phyloP scores from a whole-genome alignment of 73 alveolate species.

The Blepharisma stoltei region DNA sequence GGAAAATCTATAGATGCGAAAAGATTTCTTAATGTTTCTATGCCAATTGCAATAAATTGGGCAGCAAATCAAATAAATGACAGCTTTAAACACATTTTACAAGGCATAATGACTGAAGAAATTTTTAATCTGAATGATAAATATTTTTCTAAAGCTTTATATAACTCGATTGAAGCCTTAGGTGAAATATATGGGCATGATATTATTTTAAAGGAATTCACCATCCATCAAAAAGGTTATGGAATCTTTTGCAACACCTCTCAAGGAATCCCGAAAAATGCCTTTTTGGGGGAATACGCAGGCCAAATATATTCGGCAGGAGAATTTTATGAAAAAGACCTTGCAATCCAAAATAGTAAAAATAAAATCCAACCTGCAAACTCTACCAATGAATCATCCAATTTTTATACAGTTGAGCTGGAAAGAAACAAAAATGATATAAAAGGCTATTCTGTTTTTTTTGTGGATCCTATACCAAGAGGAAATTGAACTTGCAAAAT shows the following conservation, averaged over 20 bases:
- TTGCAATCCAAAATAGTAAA: conserved; percentile 77
- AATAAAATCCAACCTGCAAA: conserved; percentile 46
- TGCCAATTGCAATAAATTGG: conserved; percentile 68
- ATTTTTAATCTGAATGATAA: conserved; percentile 57
- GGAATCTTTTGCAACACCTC: conserved; percentile 89
- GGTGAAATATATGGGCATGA: conserved; percentile 33
- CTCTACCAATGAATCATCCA: conserved; percentile 87
- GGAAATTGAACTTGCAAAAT: conserved; percentile 91
- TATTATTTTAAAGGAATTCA: conserved; percentile 56
- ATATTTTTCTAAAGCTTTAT: conserved; percentile 68
- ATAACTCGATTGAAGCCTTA: conserved; percentile 58
- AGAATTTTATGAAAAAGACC: conserved; percentile 97
- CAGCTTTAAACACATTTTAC: conserved; percentile 69
- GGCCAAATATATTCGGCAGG: conserved; percentile 97
- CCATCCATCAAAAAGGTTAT: conserved; percentile 91
- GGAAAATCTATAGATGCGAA: background rate
- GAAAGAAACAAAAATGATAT: conserved; percentile 96
- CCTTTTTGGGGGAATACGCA: conserved; percentile 86
- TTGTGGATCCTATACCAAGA: conserved; percentile 91
- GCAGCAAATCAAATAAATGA: conserved; percentile 74
- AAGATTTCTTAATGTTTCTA: conserved; percentile 59
- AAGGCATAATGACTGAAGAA: conserved; percentile 56
- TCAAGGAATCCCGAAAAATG: conserved; percentile 89
- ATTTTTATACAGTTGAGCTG: conserved; percentile 90
- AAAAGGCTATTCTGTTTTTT: conserved; percentile 81